Base-by-base conservation (phyloP, 2,329 filamentous ascomycete genomes). In the Beauveria australis region DNA sequence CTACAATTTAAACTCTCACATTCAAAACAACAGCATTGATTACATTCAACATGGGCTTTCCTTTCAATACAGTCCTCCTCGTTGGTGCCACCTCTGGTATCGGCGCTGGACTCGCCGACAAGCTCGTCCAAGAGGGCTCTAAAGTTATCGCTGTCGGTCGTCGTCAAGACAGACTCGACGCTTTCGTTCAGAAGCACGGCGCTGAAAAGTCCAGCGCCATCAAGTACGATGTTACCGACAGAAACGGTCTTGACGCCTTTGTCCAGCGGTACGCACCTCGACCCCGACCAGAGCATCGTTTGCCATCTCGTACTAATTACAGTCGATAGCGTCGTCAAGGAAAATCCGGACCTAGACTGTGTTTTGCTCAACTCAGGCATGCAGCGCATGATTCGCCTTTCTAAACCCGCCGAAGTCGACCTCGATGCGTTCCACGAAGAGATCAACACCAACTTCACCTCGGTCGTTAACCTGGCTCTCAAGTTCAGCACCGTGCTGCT, bases 331-430 rank as follows among this genome's bases (percentile, higher is more conserved):
- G 59, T 65, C 12, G 52, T 63, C 24, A 43, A 63, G 14, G 57
- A 59, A 1, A 74, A 81, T 66, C 79, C 82, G 0, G 71, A 77
- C 30, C 76, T 86, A 30, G 82, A 85, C 69, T 78, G 76, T 63
- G 68, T 86, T 33, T 69, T 86, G 60, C 72, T 86, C 59, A 86
- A 86, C 68, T 78, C 83, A 0, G 83, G 82, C 30, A 72, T 81
- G 43, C 82, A 87, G 68, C 72, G 71, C 22, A 66, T 65, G 0
- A 65, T 79, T 66, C 22, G 66, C 63, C 19, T 66, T 9, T 48
- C 56, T 44, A 30, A 57, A 10, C 63, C 66, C 1, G 43, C 33
- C 54, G 61, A 59, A 43, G 65, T 72, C 51, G 64, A 68, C n/a
- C 63, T 74, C 49, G 68, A 49, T 1, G 63, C 63, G 3, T 70